phyloP scores from a whole-genome alignment of 2,329 filamentous ascomycete species.

The Colletotrichum lindemuthianum region DNA sequence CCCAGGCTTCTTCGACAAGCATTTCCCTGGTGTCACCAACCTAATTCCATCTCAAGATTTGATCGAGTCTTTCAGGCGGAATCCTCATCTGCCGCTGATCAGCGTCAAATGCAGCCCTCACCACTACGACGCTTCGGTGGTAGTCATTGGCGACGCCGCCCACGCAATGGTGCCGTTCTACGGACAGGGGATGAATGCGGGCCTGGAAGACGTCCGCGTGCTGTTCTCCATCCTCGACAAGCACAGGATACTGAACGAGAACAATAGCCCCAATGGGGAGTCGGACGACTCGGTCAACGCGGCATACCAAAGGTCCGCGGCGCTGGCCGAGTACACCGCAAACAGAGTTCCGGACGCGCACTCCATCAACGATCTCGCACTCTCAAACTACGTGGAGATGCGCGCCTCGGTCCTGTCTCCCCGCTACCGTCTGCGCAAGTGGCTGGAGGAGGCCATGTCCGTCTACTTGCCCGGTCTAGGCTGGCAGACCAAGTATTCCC shows the following conservation, averaged over 20 bases:
- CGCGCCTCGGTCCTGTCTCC: constrained; percentile 82
- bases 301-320: constrained; percentile 71
- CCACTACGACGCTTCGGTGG: constrained; percentile 79
- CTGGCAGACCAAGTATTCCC: constrained; percentile 91
- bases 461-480: constrained; percentile 80
- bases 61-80: constrained; percentile 77
- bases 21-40: constrained; percentile 87
- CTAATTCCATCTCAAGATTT: constrained; percentile 76
- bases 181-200: constrained; percentile 97
- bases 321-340: constrained; percentile 79
- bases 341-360: constrained; percentile 82
- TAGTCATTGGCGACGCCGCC: constrained; percentile 92
- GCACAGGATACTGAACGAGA: constrained; percentile 60
- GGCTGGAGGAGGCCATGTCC: constrained; percentile 84
- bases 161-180: constrained; percentile 99
- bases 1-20: constrained; percentile 77
- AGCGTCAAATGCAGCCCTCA: constrained; percentile 93
- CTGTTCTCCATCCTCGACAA: constrained; percentile 85
- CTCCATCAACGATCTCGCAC: constrained; percentile 90
- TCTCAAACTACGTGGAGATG: constrained; percentile 96
- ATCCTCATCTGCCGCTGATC: constrained; percentile 92
- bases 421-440: constrained; percentile 83
- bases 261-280: constrained; percentile 51
- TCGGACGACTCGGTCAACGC: constrained; percentile 60
- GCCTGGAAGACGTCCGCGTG: constrained; percentile 91